Evolutionary conservation across 139 green algal species (phyloP).

Genomic region (Axilococcus clingmanii): DNA sequence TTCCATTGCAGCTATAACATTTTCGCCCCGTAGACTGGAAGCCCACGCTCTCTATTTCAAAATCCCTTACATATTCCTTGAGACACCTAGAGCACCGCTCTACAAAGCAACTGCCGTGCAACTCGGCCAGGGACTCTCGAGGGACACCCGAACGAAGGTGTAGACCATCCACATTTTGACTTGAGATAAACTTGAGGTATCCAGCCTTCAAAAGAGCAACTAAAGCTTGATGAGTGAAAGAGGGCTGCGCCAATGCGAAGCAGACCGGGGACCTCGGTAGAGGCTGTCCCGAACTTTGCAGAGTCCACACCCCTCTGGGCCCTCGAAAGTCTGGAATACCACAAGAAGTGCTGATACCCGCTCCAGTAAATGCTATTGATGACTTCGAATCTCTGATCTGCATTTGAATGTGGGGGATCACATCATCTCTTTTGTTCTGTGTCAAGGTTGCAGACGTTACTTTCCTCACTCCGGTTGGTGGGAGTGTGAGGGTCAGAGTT

Average conservation of each 20-base stretch:
- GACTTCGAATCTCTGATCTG: constrained; percentile 19
- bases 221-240: constrained; percentile 66
- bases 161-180: constrained; percentile 85
- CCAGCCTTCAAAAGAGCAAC: constrained; percentile 37
- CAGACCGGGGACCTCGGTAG: constrained; percentile 43
- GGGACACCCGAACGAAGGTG: constrained; percentile 77
- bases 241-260: constrained; percentile 72
- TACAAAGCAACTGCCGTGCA: constrained; percentile 94
- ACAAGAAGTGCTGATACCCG: constrained; percentile 80
- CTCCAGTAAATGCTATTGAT: constrained; percentile 82
- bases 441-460: too few relatives aligned
- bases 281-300: constrained; percentile 44
- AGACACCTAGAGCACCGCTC: constrained; percentile 59
- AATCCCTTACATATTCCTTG: constrained; percentile 76
- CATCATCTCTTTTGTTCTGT: too few relatives aligned
- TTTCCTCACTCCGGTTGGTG: constrained; percentile 10
- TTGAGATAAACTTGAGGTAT: constrained; percentile 44
- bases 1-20: constrained; percentile 57
- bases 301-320: constrained; percentile 89
- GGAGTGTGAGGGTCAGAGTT: too few relatives aligned
- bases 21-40: constrained; percentile 73
- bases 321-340: constrained; percentile 87
- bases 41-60: constrained; percentile 86
- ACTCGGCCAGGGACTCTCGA: constrained; percentile 61
- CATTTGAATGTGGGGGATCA: too few relatives aligned